Percentiles rank a stretch among this genome's conserved stretches.
Conservation (phyloP, 1,139 yeast species). For the Kodamaea plutei region DNA sequence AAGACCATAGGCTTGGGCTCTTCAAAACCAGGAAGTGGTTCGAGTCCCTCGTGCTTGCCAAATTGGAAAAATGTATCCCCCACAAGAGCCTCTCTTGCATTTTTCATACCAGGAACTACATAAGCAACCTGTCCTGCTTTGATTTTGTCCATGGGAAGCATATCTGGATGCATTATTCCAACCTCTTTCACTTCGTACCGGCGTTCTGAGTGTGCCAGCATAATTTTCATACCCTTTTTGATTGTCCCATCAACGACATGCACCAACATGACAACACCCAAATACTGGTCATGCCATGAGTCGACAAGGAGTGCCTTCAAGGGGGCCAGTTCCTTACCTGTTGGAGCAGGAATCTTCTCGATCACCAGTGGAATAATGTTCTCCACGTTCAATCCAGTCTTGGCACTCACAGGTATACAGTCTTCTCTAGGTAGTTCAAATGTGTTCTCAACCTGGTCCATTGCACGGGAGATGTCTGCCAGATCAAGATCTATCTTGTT, state of each 20-base stretch:
- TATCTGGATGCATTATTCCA: conserved; percentile 94
- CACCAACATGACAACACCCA: conserved; percentile 88
- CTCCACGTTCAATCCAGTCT: conserved; percentile 80
- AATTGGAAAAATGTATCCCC: conserved; percentile 85
- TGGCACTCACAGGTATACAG: conserved; percentile 86
- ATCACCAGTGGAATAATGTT: conserved; percentile 74
- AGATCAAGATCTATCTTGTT: conserved; percentile 89
- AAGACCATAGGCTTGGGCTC: conserved; percentile 98
- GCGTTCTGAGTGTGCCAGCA: conserved; percentile 72
- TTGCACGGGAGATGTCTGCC: conserved; percentile 78
- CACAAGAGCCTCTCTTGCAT: conserved; percentile 78
- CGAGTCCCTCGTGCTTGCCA: conserved; percentile 59
- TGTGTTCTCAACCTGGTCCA: conserved; percentile 77
- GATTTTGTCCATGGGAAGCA: conserved; percentile 56
- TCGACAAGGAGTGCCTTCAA: conserved; percentile 81
- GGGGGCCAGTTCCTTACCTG: conserved; percentile 52
- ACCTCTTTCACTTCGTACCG: conserved; percentile 86
- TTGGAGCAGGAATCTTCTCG: conserved; percentile 69
- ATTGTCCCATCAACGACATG: conserved; percentile 80
- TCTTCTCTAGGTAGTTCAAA: conserved; percentile 76
- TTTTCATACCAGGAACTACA: conserved; percentile 89
- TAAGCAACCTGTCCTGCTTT: conserved; percentile 94
- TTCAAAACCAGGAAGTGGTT: conserved; percentile 89
- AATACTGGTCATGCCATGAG: conserved; percentile 93
- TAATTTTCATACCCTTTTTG: conserved; percentile 67